Evolutionary conservation across 2,329 filamentous ascomycete genomes (phyloP).

Genomic region (Pestalotiopsis sp.): DNA sequence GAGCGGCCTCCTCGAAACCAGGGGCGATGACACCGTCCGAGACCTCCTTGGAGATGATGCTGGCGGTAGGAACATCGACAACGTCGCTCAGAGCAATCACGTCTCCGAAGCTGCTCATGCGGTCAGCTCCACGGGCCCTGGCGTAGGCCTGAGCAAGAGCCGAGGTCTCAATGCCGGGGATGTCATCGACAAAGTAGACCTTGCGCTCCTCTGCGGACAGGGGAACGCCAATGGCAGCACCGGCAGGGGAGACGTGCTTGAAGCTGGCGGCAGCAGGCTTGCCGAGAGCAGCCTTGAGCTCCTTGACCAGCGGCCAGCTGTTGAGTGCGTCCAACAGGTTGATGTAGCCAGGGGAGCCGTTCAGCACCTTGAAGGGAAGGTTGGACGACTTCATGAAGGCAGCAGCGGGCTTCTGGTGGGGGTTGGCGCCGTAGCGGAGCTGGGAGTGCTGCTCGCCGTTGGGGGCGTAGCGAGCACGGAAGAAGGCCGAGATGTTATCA

Average conservation of each 20-base stretch:
- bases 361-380: slow-evolving; percentile 92
- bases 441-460: slow-evolving; percentile 81
- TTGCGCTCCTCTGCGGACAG: slow-evolving; percentile 87
- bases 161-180: slow-evolving; percentile 84
- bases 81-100: slow-evolving; percentile 90
- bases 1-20: slow-evolving; percentile 79
- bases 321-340: slow-evolving; percentile 96
- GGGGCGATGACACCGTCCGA: slow-evolving; percentile 96
- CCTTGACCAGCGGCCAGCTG: slow-evolving; percentile 95
- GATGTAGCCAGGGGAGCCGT: slow-evolving; percentile 91
- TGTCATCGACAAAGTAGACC: slow-evolving; percentile 98
- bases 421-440: slow-evolving; percentile 94
- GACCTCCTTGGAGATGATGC: slow-evolving; percentile 97
- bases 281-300: slow-evolving; percentile 85
- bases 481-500: slow-evolving; percentile 91
- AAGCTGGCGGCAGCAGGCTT: slow-evolving; percentile 94
- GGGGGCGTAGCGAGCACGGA: slow-evolving; percentile 93
- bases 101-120: slow-evolving; percentile 98
- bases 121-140: slow-evolving; percentile 90
- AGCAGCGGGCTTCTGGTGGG: slow-evolving; percentile 95
- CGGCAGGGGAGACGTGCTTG: slow-evolving; percentile 98
- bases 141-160: slow-evolving; percentile 92
- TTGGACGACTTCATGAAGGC: slow-evolving; percentile 73
- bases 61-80: slow-evolving; percentile 90
- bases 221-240: slow-evolving; percentile 89